phyloP scores from a whole-genome alignment of 164 flowering plant species.

The grape (Vitis vinifera) region ASM3070453v1 NC_081806.1:3574001-3574500 shows the following conservation, averaged over 20 bases:
- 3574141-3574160: not conserved
- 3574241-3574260: slow-evolving; percentile 36
- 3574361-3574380: not conserved
- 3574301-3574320: slow-evolving; percentile 61
- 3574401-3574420: not conserved
- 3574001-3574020: no score
- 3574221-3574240: slow-evolving; percentile 75
- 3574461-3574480: not conserved
- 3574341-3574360: not conserved
- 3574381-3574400: not conserved
- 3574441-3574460: slow-evolving; percentile 3
- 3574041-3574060: no score
- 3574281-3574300: slow-evolving; percentile 56
- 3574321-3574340: slow-evolving; percentile 61
- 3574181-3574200: slow-evolving; percentile 18
- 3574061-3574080: no score
- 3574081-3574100: no score
- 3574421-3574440: not conserved
- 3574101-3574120: not conserved
- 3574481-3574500: not conserved
- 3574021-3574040: no score
- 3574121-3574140: not conserved
- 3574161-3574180: no score
- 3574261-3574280: slow-evolving; percentile 51
- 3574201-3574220: slow-evolving; percentile 65